Base-by-base conservation (phyloP, 2,329 filamentous ascomycete species). In the Cladophialophora yegresii region DNA sequence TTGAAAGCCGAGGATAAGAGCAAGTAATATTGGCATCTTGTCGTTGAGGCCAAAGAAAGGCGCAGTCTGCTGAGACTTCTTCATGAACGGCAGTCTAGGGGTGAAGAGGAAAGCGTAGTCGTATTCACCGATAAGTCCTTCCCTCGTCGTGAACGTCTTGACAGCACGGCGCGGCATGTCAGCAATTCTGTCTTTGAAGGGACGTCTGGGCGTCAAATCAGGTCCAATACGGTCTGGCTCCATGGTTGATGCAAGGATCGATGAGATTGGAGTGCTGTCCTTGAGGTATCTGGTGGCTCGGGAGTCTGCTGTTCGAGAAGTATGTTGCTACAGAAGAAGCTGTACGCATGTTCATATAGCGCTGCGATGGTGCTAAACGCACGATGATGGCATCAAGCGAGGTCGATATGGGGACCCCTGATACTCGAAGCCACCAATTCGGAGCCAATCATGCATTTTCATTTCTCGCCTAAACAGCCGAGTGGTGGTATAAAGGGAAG, bases 91-190 rank as follows among this genome's bases (percentile, higher is more conserved):
- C 23, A 96, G 77, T 69, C 89, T 92, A 1, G 84, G 90, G n/a
- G 80, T 86, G 81, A 96, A 96, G 49, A 97, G 86, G 73, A 92
- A 95, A 45, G 76, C 90, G 83, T 96, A 96, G 82, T 97, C 89
- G 77, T 96, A 97, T 71, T 87, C 83, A 66, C 93, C 92, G 62
- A 96, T 77, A 32, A 96, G 83, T 12, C 93, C 93, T 1, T 92
- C 84, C 66, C 71, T 77, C 9, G 79, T 81, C 3, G 77, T 79
- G 53, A 80, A 76, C 13, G 73, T 69, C 61, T 72, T 77, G 20
- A 76, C 68, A 4, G 77, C 28, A 26, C 72, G 69, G 43, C 76
- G 73, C 23, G 72, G 67, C 16, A 60, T 33, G n/a, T 65, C 62
- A 23, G 51, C 66, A 26, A 68, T 33, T 54, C 71, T 74, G 61